These are phyloP conservation scores for Pulveroboletus frians DNA, from an alignment of 768 basidiomycete species.

Conservation along the genomic window DNA sequence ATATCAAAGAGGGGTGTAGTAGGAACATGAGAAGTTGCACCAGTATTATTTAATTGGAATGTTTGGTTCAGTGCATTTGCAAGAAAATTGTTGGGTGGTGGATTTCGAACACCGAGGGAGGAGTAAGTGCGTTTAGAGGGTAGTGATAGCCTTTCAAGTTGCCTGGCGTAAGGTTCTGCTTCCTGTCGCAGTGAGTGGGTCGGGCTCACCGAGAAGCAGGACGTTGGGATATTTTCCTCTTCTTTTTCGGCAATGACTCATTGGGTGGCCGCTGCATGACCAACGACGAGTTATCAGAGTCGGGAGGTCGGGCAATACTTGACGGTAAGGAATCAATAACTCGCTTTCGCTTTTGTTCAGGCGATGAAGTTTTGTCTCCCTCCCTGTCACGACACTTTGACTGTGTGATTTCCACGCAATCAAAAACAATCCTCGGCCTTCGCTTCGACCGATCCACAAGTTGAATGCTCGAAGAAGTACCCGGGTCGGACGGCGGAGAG, in stretches of 20 bases:
- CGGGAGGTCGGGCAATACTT: neutral
- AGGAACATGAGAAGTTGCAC: slow-evolving; percentile 6
- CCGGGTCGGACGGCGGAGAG: neutral
- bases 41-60: slow-evolving; percentile 20
- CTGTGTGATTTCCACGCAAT: slow-evolving; percentile 19
- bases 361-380: neutral
- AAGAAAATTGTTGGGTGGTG: slow-evolving; percentile 8
- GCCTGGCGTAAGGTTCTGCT: slow-evolving; percentile 25
- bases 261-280: neutral
- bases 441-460: neutral
- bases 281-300: neutral
- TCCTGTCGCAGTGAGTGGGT: slow-evolving; percentile 26
- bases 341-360: slow-evolving; percentile 15
- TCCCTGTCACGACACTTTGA: slow-evolving; percentile 8
- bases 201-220: slow-evolving; percentile 30
- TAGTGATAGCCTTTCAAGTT: slow-evolving; percentile 20
- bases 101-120: neutral
- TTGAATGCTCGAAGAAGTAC: neutral
- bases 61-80: slow-evolving; percentile 27
- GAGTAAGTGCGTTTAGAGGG: neutral
- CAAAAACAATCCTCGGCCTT: slow-evolving; percentile 19
- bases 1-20: slow-evolving; percentile 4
- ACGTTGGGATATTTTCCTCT: slow-evolving; percentile 16
- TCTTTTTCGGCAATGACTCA: slow-evolving; percentile 11
- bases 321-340: neutral